Evolutionary conservation across 1,139 yeast species (phyloP), one percentile per base, ranked within the genome.

Genomic region (Magnusiomyces starmeri): DNA sequence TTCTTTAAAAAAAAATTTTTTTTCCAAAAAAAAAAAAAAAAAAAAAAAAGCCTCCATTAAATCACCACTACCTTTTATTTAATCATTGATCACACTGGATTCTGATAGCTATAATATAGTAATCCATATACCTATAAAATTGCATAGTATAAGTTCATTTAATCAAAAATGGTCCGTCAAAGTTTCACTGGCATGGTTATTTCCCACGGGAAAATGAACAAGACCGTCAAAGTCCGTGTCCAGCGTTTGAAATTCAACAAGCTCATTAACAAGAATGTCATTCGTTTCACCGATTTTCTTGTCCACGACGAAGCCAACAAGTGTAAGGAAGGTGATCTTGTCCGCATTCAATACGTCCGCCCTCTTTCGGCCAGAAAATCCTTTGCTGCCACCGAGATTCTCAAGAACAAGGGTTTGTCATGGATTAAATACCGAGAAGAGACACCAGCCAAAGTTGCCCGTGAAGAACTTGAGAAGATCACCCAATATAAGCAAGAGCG

Each of bases 291-390:
- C 63, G 95, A 88, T 65, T 89, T 81, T 68, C 73, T 90, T 57
- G 97, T 88, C 22, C 98, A 92, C 68, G 98, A 92, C 67, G 96
- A 92, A 72, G 90, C 87, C 43, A 82, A 86, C 65, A 76, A 88
- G 51, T 86, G 97, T 62, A 84, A 90, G 65, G 96, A 89, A 69
- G 98, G 98, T 49, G 98, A 92, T 71, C 74, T 92, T 57, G 98
- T 92, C 12, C 80, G 97, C 69, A 88, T 92, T 55, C 96, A 90
- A 70, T 80, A 90, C 52, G 85, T 90, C 43, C 84, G 96, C 55
- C 95, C 95, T 46, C 72, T 89, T 26, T 83, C 95, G 10, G 78
- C 92, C 34, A 75, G 84, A 57, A 92, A 92, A 69, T 79, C 78
- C 54, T 92, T 92, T 73, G 92, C 97, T n/a, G 82, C 92, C 56